A percentile compares a stretch with the other conserved stretches of the same genome.
These are phyloP conservation scores for Hyphopichia buzzinii DNA, from an alignment of 1,139 yeast genomes.

Conservation along the genomic window DNA sequence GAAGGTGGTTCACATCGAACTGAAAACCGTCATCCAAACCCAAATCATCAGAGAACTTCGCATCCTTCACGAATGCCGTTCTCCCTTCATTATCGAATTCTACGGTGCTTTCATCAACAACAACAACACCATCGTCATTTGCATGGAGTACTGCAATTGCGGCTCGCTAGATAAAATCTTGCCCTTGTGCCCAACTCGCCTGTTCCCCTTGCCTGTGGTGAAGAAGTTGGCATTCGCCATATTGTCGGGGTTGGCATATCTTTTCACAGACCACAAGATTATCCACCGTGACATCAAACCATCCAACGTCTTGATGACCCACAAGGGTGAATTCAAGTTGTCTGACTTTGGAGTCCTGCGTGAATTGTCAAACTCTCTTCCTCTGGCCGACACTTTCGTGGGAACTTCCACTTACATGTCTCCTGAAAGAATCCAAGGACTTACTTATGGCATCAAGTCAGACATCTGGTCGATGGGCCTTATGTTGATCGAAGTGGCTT, in stretches of 20 bases:
- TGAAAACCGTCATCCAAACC: constrained; percentile 74
- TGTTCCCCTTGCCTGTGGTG: constrained; percentile 61
- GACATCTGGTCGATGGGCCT: constrained; percentile 97
- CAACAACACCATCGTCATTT: constrained; percentile 68
- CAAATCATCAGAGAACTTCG: constrained; percentile 86
- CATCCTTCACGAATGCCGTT: constrained; percentile 86
- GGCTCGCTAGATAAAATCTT: constrained; percentile 84
- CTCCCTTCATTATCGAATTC: constrained; percentile 80
- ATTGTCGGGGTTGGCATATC: constrained; percentile 74
- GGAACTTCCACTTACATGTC: constrained; percentile 98
- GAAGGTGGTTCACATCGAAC: constrained; percentile 83
- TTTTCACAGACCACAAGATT: constrained; percentile 79
- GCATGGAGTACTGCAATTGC: constrained; percentile 96
- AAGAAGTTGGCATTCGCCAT: constrained; percentile 77
- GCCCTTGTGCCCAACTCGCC: constrained; percentile 43
- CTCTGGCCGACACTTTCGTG: constrained; percentile 89
- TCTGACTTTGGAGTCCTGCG: constrained; percentile 96
- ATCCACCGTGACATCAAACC: constrained; percentile 91
- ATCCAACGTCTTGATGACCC: constrained; percentile 65
- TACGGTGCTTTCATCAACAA: constrained; percentile 81
- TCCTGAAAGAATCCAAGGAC: constrained; percentile 95
- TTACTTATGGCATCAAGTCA: constrained; percentile 85
- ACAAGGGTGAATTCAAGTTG: constrained; percentile 75
- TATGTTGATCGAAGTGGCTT: constrained; percentile 82
- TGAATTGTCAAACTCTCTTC: constrained; percentile 82